These are phyloP conservation scores for Castanea crenata DNA, from an alignment of 306 rosid genomes.

Conservation along the genomic window DNA sequence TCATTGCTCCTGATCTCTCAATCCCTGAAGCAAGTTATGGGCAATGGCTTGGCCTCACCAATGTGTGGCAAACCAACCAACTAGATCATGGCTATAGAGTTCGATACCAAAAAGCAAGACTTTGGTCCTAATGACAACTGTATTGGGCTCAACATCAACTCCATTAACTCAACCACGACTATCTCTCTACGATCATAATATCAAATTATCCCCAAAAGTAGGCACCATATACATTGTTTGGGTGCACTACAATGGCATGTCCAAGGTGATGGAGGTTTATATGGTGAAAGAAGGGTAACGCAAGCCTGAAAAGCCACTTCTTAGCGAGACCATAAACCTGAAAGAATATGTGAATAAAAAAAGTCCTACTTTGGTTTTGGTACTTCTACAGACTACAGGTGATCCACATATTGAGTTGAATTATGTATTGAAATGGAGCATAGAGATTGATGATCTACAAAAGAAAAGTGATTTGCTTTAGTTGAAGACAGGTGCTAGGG, in stretches of 20 bases:
- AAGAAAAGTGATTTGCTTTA: conserved; percentile 1
- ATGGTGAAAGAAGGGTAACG: conserved; percentile 13
- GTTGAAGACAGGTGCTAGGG: conserved; percentile 27
- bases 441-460: conserved; percentile 22
- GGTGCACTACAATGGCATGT: conserved; percentile 37
- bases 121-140: conserved; percentile 38
- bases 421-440: conserved; percentile 41
- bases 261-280: conserved; percentile 41
- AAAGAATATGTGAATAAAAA: conserved; percentile 15
- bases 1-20: conserved; percentile 31
- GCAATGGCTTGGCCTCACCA: conserved; percentile 53
- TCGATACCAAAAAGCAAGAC: conserved; percentile 42
- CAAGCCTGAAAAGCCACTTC: conserved; percentile 28
- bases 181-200: conserved; percentile 22
- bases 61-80: conserved; percentile 23
- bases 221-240: conserved; percentile 21
- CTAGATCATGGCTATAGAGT: conserved; percentile 44
- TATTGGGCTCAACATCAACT: conserved; percentile 48
- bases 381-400: conserved; percentile 31
- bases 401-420: conserved; percentile 27
- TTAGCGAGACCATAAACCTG: conserved; percentile 34
- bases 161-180: conserved; percentile 25
- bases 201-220: conserved; percentile 21
- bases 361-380: conserved; percentile 41
- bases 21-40: conserved; percentile 33